Base-by-base conservation (phyloP, 1,139 yeast genomes). In the Insectozyma bohioensis region DNA sequence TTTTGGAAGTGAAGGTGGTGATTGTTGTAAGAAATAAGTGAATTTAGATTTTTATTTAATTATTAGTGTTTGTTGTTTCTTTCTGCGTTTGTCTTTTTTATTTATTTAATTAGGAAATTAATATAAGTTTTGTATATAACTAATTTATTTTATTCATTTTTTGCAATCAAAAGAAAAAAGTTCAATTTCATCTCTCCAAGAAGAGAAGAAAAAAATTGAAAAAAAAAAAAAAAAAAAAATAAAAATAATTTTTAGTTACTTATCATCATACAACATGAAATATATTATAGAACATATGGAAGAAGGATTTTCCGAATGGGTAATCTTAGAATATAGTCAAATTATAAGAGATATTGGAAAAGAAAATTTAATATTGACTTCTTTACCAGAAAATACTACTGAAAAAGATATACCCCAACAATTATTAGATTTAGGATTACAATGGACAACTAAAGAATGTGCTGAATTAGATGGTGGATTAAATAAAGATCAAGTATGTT, bases 221-320 rank as follows among this genome's bases (percentile, higher is more conserved):
- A 26, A 12, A 14, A 18, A 27, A 19, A 13, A 9, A 19, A 20
- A 14, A 5, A 28, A 25, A 24, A 20, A 20, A 6, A 9, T 4
- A 14, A 19, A 12, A 10, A 12, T n/a, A n/a, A 12, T 13, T 7
- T 5, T 25, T 16, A 14, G 24, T 9, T 19, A 19, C 9, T 16
- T 18, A 5, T n/a, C 20, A 19, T 19, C 13, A 26, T 13, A 20
- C 17, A 17, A 16, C 16, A 85, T 86, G 95, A 87, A 85, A 60
- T 90, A 87, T 67, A 78, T 92, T 35, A 87, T 92, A 37, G 98
- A 92, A 61, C 98, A 92, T 56, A 88, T 92, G 97, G 98, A 92
- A 59, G 85, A 81, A 41, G 97, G 95, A 1, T 87, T 92, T 71
- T 86, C 95, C 46, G 94, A 85, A 49, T 92, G 98, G 98, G 97